Base-by-base conservation (phyloP, 768 basidiomycete genomes). In the Mycena kentingensis region DNA sequence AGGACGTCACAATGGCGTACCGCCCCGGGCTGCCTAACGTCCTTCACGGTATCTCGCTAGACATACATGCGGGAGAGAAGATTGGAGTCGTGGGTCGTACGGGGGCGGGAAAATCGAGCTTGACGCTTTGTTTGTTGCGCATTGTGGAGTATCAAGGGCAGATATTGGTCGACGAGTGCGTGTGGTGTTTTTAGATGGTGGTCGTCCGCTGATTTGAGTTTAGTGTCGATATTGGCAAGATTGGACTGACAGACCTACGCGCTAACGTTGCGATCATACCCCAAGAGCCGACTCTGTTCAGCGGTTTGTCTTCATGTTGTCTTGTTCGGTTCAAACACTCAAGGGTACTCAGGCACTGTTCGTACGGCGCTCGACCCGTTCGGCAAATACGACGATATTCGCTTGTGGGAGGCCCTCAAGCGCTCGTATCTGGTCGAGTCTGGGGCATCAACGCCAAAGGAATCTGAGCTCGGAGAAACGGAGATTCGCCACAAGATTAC, bases 21-120 rank as follows among this genome's bases (percentile, higher is more conserved):
- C 72, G 89, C 21, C 78, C 81, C 1, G 85, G 83, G 6, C 71
- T 90, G n/a, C 87, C 88, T 0, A 76, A 79, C n/a, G 87, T 55
- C 12, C 44, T 56, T 7, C 43, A 56, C n/a, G 43, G 37, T n/a
- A 51, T 56, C 16, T 51, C 54, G 19, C n/a, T 56, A 15, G 6
- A 39, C 3, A 42, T 56, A 34, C 32, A 35, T 29, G 36, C 44
- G 7, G 54, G 49, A 2, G 49, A 56, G 50, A 50, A 48, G 39
- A 41, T 56, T 12, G 54, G 54, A 4, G 41, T 56, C 18, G 49
- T 50, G 1, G 54, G 54, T 1, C 42, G 54, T 2, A 55, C 54
- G 16, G 54, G 54, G 11, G 48, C 54, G 0, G 54, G 54, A 1
- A 55, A 55, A 18, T 29, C 27, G 0, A 45, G 42, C 1, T 32